Conservation (phyloP, 75 land plant species). For the Cunninghamia lanceolata region DNA sequence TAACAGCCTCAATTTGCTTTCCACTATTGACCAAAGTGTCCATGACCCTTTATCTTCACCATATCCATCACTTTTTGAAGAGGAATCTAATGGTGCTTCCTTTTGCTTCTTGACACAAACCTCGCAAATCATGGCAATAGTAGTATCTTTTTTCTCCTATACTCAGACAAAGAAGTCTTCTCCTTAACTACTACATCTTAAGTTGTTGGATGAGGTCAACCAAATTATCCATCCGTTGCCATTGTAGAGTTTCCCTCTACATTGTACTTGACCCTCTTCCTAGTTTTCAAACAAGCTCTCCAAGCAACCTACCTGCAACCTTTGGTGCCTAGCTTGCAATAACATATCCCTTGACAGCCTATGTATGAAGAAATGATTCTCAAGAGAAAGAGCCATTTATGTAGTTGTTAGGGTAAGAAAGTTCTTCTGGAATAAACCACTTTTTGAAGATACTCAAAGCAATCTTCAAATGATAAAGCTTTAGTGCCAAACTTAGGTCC, state of each 20-base stretch:
- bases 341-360: too few species aligned
- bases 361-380: too few species aligned
- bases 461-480: conserved; percentile 87
- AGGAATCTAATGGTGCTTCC: conserved; percentile 11
- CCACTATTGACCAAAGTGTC: conserved; percentile 48
- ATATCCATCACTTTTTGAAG: conserved; percentile 14
- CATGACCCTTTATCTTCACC: conserved; percentile 25
- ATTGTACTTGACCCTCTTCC: too few species aligned
- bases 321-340: too few species aligned
- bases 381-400: too few species aligned
- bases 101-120: conserved; percentile 17
- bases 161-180: conserved; percentile 29
- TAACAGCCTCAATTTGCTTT: conserved; percentile 69
- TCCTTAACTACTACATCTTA: conserved; percentile 42
- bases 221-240: too few species aligned
- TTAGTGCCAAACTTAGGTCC: conserved; percentile 75
- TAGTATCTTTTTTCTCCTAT: conserved; percentile 43
- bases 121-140: conserved; percentile 35
- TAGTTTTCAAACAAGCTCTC: too few species aligned
- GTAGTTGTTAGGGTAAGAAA: conserved; percentile 57
- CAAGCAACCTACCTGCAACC: too few species aligned
- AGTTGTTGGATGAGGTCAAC: too few species aligned
- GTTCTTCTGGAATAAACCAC: conserved; percentile 84
- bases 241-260: too few species aligned
- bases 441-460: conserved; percentile 86